Conservation (phyloP, 768 basidiomycete genomes). For the Galerina marginata region DNA sequence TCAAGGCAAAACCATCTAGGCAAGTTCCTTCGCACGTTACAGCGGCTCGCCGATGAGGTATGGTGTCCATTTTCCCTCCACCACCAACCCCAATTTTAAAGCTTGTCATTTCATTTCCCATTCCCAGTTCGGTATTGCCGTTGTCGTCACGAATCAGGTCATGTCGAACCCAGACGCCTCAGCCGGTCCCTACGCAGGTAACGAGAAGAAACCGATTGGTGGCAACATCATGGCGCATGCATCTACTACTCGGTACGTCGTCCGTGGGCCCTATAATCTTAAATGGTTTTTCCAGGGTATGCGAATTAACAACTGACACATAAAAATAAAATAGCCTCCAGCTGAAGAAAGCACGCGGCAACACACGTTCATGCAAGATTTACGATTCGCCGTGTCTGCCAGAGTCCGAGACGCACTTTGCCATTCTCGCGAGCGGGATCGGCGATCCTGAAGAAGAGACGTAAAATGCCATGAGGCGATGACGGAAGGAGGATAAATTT, state of each 20-base stretch:
- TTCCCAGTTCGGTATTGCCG: constrained; percentile 91
- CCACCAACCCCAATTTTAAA: neutral
- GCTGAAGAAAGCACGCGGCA: constrained; percentile 90
- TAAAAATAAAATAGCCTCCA: constrained; percentile 61
- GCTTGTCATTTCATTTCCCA: constrained; percentile 16
- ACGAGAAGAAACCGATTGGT: constrained; percentile 98
- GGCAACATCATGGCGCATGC: constrained; percentile 99
- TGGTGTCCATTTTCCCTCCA: constrained; percentile 14
- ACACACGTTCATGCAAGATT: constrained; percentile 93
- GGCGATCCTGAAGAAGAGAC: constrained; percentile 92
- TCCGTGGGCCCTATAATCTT: neutral
- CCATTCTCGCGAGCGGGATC: constrained; percentile 90
- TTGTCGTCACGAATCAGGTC: constrained; percentile 97
- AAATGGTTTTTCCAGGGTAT: neutral
- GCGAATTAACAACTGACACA: constrained; percentile 12
- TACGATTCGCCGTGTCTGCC: constrained; percentile 98
- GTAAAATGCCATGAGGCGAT: constrained; percentile 32
- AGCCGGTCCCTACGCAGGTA: constrained; percentile 84
- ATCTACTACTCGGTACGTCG: constrained; percentile 85
- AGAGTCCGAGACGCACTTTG: constrained; percentile 95
- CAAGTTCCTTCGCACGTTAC: constrained; percentile 91
- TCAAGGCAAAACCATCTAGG: constrained; percentile 95
- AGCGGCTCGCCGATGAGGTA: constrained; percentile 96
- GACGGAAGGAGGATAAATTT: neutral
- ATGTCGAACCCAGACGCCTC: constrained; percentile 98